Evolutionary conservation across 129 eudicot genomes (phyloP).

Genomic region (Artemisia argyi): DNA sequence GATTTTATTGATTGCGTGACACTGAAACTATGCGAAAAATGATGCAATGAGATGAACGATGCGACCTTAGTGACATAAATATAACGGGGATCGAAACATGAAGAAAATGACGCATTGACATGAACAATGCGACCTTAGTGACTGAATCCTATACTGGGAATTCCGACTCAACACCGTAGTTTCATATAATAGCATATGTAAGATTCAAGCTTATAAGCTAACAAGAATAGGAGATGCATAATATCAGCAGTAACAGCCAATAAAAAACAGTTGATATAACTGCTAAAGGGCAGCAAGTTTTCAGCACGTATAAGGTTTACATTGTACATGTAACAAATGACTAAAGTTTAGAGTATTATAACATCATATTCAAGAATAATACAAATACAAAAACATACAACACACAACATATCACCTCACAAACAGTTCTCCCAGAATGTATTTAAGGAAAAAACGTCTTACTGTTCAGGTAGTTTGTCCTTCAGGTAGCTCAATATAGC

Average conservation of each 20-base stretch:
- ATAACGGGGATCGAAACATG: not conserved
- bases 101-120: too few relatives aligned
- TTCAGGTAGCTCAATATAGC: slow-evolving; percentile 68
- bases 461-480: slow-evolving; percentile 60
- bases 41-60: too few relatives aligned
- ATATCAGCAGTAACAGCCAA: not conserved
- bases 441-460: slow-evolving; percentile 3
- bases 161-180: too few relatives aligned
- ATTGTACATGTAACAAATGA: not conserved
- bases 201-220: too few relatives aligned
- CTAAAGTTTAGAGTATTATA: slow-evolving; percentile 12
- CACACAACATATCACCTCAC: slow-evolving; percentile 13
- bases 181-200: too few relatives aligned
- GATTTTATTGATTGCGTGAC: too few relatives aligned
- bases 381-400: slow-evolving; percentile 24
- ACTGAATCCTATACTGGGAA: too few relatives aligned
- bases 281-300: too few relatives aligned
- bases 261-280: not conserved
- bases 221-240: too few relatives aligned
- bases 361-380: not conserved
- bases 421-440: slow-evolving; percentile 2
- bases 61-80: too few relatives aligned
- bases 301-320: not conserved
- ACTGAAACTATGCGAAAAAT: too few relatives aligned
- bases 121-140: too few relatives aligned